Base-by-base conservation (phyloP, 306 rosid genomes). In the Mimosa pudica region DNA sequence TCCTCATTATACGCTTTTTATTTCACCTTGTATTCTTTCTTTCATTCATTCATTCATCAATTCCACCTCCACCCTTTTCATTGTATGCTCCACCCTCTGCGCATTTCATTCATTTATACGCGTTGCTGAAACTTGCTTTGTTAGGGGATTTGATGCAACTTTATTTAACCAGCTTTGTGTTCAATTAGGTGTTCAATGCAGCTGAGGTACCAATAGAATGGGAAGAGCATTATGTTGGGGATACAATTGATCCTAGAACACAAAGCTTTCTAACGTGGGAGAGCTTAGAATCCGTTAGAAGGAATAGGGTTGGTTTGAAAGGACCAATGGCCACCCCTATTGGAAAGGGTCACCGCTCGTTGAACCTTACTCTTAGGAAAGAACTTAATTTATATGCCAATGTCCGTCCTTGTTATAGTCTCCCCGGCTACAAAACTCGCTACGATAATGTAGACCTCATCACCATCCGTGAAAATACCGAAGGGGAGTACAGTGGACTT, bases 261-360 rank as follows among this genome's bases (percentile, higher is more conserved):
- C 96, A 96, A 75, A 96, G 99, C 84, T 96, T 91, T 76, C 84
- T 96, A 2, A 93, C 99, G 81, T 96, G 97, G 99, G 99, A 96
- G 82, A 96, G 99, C 84, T 87, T 96, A 64, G 99, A 93, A 81
- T 96, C 99, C 0, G 97, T 96, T 10, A 81, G 96, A 73, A 75
- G 35, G 81, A 96, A 96, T 70, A 41, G 77, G 88, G 97, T 96
- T 54, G 98, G 99, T 82, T 87, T 96, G 94, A 96, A 96, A 87
- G 99, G 99, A 46, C 99, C 99, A 10, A 96, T 96, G 99, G 98
- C 99, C 58, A 96, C 98, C 47, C 99, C 99, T 9, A 93, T 96
- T 87, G 98, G 99, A 72, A 93, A 91, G 82, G 98, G 98, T 47
- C 98, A 93, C 87, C 99, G 99, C 67, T 96, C 99, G 7, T 86